These are phyloP conservation scores for Venustampulla echinocandica DNA, from an alignment of 495 filamentous ascomycete genomes.

Conservation along the genomic window DNA sequence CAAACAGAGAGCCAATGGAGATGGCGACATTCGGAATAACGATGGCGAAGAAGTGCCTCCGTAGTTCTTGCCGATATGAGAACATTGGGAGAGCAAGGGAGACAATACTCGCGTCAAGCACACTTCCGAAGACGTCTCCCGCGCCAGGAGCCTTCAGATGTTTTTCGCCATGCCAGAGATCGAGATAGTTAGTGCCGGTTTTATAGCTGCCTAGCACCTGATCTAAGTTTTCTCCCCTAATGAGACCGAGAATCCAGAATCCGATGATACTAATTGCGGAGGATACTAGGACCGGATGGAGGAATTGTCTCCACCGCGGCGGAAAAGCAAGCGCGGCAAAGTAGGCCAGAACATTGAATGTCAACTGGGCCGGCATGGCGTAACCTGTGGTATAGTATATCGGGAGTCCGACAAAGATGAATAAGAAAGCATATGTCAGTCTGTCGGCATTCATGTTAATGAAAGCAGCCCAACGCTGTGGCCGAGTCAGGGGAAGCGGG, in stretches of 20 bases:
- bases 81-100: slow-evolving; percentile 47
- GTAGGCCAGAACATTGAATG: slow-evolving; percentile 40
- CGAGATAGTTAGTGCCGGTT: slow-evolving; percentile 36
- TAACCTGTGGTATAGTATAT: slow-evolving; percentile 41
- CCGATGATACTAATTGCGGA: slow-evolving; percentile 36
- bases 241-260: slow-evolving; percentile 38
- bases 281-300: slow-evolving; percentile 45
- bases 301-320: slow-evolving; percentile 30
- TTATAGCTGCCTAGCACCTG: slow-evolving; percentile 32
- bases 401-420: slow-evolving; percentile 40
- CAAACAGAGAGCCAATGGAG: slow-evolving; percentile 38
- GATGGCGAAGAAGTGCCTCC: slow-evolving; percentile 38
- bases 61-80: slow-evolving; percentile 40
- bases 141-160: slow-evolving; percentile 32
- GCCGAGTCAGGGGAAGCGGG: slow-evolving; percentile 32
- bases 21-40: slow-evolving; percentile 38
- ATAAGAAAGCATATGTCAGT: slow-evolving; percentile 30
- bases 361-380: slow-evolving; percentile 44
- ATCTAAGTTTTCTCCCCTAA: slow-evolving; percentile 24
- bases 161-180: slow-evolving; percentile 30
- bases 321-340: slow-evolving; percentile 39
- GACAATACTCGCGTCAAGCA: slow-evolving; percentile 45
- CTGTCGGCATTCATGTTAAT: slow-evolving; percentile 34
- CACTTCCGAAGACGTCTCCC: slow-evolving; percentile 39
- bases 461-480: slow-evolving; percentile 36